Base-by-base conservation (phyloP, 169 alveolate genomes). In the Eimeria falciformis region DNA sequence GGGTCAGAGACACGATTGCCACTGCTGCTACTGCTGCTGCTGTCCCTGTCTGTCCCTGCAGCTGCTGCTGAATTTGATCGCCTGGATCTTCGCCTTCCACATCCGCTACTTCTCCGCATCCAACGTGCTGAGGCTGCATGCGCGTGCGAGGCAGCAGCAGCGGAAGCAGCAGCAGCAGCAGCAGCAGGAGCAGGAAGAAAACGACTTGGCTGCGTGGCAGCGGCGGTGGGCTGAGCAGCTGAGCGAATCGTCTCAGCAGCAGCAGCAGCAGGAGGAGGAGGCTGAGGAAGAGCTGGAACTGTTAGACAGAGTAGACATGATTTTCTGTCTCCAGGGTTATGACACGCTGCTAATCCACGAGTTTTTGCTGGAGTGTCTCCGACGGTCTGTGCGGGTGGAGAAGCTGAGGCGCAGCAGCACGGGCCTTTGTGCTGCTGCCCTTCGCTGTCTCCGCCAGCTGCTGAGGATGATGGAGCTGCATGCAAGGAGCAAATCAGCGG, bases 381-480 rank as follows among this genome's bases (percentile, higher is more conserved):
- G 68, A 29, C 29, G 17, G 3, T 50, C 82, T 23, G 92, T 85
- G 33, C 12, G 62, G 14, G 84, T 58, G 14, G 37, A 56, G 69
- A 5, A 17, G 53, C 92, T 85, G 5, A 5, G 50, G 27, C 84
- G 43, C 50, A 25, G 84, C 43, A 33, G 84, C 55, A 23, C 69
- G 40, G 47, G 69, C 5, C 68, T 85, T n/a, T 77, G 77, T 29
- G 69, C 27, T 45, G 50, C 92, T 27, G 56, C 75, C 25, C 92
- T 85, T 11, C 92, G 73, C 53, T 85, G 92, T 45, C 83, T 85
- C 75, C 68, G 92, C 14, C 92, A 85, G 84, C 92, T 85, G 73
- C 92, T 85, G 55, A 83, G 92, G 56, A 17, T 85, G n/a, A 75
- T 85, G 69, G 84, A 85, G 73, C 68, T 85, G 82, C 92, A 85